phyloP scores from a whole-genome alignment of 139 green algal genomes.

The Chlorella sp. region DNA sequence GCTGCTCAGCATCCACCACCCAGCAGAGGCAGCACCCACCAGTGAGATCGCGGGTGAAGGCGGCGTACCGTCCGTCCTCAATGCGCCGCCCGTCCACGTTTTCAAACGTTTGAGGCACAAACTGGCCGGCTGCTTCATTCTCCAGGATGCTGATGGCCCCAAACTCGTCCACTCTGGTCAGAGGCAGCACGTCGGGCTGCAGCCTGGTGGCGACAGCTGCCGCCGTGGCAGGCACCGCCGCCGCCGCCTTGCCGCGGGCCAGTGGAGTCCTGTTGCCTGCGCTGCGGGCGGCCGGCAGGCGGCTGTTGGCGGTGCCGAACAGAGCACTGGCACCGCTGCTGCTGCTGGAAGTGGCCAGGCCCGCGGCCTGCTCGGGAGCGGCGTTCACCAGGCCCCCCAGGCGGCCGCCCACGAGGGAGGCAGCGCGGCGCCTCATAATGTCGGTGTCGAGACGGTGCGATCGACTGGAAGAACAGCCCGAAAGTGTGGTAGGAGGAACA shows the following conservation, averaged over 20 bases:
- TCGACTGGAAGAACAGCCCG: not conserved
- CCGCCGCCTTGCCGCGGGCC: not conserved
- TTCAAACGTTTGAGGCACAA: slow-evolving; percentile 43
- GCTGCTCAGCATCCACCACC: not conserved
- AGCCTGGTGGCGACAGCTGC: slow-evolving; percentile 21
- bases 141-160: slow-evolving; percentile 48
- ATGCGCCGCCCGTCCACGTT: slow-evolving; percentile 82
- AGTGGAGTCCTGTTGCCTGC: not conserved
- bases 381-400: slow-evolving; percentile 9
- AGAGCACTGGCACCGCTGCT: not conserved
- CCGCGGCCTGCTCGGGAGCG: slow-evolving; percentile 9
- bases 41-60: slow-evolving; percentile 85
- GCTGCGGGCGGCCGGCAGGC: not conserved
- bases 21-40: not conserved
- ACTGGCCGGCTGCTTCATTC: slow-evolving; percentile 17
- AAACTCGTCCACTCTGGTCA: slow-evolving; percentile 40
- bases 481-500: not conserved
- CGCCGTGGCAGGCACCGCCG: slow-evolving; percentile 1
- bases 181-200: slow-evolving; percentile 29
- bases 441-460: not conserved
- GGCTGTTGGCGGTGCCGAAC: slow-evolving; percentile 1
- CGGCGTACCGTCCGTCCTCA: slow-evolving; percentile 92
- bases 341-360: slow-evolving; percentile 8
- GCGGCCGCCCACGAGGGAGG: slow-evolving; percentile 18
- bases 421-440: slow-evolving; percentile 23